Evolutionary conservation across 768 basidiomycete genomes (phyloP).

Genomic region (Gymnopilus dilepis): DNA sequence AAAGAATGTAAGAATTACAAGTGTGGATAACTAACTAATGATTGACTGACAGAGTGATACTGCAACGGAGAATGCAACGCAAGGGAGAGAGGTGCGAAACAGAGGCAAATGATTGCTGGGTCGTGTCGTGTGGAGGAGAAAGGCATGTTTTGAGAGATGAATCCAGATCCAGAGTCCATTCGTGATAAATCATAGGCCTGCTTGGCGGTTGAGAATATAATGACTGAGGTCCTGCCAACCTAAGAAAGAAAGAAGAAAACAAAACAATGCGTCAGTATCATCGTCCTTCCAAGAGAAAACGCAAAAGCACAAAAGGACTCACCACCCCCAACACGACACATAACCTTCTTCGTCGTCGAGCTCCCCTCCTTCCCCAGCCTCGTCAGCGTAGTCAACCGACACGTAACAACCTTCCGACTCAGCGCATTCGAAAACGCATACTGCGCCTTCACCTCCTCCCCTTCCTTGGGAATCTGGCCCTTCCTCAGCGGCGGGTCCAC

Average conservation of each 20-base stretch:
- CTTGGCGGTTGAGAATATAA: conserved; percentile 79
- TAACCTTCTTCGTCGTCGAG: conserved; percentile 79
- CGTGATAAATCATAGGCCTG: conserved; percentile 47
- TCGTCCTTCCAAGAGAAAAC: background rate
- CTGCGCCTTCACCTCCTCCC: conserved; percentile 82
- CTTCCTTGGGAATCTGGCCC: conserved; percentile 59
- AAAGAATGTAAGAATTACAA: conserved; percentile 22
- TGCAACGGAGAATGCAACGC: background rate
- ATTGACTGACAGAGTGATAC: conserved; percentile 8
- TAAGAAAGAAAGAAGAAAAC: conserved; percentile 26
- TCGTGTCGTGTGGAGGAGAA: too few relatives aligned
- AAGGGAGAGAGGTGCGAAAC: background rate
- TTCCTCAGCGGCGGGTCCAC: conserved; percentile 77
- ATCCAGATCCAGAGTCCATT: background rate
- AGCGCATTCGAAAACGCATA: conserved; percentile 81
- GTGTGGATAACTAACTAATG: conserved; percentile 14
- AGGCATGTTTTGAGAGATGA: background rate
- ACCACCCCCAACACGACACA: conserved; percentile 92
- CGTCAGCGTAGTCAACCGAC: conserved; percentile 79
- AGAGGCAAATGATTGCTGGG: background rate
- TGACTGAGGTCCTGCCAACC: conserved; percentile 84
- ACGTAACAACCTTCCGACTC: conserved; percentile 76
- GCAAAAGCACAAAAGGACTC: conserved; percentile 32
- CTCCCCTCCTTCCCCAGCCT: conserved; percentile 57
- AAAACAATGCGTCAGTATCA: conserved; percentile 4